Base-by-base conservation (phyloP, 495 filamentous ascomycete species). In the Neurospora sp. region DNA sequence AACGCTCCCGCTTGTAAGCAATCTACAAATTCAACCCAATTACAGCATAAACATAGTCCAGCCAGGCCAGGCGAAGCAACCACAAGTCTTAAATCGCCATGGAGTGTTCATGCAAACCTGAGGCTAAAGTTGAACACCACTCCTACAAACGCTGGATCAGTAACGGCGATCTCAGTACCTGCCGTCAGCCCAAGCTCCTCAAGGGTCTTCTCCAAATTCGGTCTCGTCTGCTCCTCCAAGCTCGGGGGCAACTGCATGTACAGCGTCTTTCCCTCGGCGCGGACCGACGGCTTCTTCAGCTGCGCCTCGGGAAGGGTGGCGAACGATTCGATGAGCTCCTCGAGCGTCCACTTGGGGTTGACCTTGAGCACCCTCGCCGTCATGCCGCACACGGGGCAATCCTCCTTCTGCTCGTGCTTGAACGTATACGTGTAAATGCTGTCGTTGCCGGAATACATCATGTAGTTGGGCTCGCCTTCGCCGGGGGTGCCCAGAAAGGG, bases 361-460 rank as follows among this genome's bases (percentile, higher is more conserved):
- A 94, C 89, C 10, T 86, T 77, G 70, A 98, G 83, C 59, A 89
- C 89, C 44, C 91, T 90, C 8, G 94, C 90, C 47, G 92, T 81
- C 72, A 92, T 91, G 5, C 95, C 94, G 77, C 96, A 99, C 35
- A 98, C 96, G 6, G 96, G 94, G 75, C 96, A 99, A 77, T 97
- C 96, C 8, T 89, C 83, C 79, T 97, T 98, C 83, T 91, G 90
- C 80, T 97, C 90, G 74, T 97, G 94, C 76, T 92, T 89, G 81
- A 98, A 98, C 0, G 95, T 98, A 79, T 97, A 97, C 0, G 96
- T 99, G 84, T 98, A 99, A 70, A 98, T 89, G 74, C 92, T 87
- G 76, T 96, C 94, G 79, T 99, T 93, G 44, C 96, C 96, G 39
- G 90, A 97, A 82, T 98, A 99, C 93, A 97, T 97, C 94, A 98